Evolutionary conservation across 1,139 yeast genomes (phyloP).

Genomic region (Debaryomyces robertsiae): DNA sequence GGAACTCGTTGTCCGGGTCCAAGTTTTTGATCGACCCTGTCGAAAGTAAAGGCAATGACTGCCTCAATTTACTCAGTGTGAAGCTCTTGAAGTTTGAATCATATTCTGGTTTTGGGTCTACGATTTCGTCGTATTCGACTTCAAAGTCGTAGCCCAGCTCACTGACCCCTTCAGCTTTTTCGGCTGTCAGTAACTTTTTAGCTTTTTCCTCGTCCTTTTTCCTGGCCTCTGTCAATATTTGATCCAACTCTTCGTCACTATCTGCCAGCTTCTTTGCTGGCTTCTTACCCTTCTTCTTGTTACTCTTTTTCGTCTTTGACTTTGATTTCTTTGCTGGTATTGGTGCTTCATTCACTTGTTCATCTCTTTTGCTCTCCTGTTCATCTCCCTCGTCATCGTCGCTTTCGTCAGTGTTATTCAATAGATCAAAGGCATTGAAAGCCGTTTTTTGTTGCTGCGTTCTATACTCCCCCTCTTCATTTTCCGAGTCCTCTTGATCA

Average conservation of each 20-base stretch:
- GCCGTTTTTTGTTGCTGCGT: constrained; percentile 23
- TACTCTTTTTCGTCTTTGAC: constrained; percentile 1
- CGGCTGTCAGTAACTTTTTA: constrained; percentile 14
- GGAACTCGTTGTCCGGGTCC: constrained; percentile 81
- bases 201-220: constrained; percentile 33
- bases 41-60: constrained; percentile 42
- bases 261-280: constrained; percentile 21
- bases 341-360: constrained; percentile 13
- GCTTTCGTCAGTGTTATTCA: constrained; percentile 42
- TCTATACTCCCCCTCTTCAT: constrained; percentile 14
- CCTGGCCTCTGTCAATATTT: constrained; percentile 37
- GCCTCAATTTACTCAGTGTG: constrained; percentile 43
- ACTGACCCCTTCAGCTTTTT: constrained; percentile 24
- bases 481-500: constrained; percentile 9
- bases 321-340: constrained; percentile 11
- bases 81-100: constrained; percentile 50
- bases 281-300: constrained; percentile 6
- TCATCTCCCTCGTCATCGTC: constrained; percentile 23
- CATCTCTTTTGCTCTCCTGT: constrained; percentile 13
- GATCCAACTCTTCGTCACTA: constrained; percentile 47
- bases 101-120: constrained; percentile 37
- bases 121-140: constrained; percentile 31
- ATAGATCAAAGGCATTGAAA: constrained; percentile 57
- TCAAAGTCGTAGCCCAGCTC: constrained; percentile 29
- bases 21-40: constrained; percentile 54